Conservation (phyloP, 2,329 filamentous ascomycete genomes). For the Emmonsiellopsis sp. region DNA sequence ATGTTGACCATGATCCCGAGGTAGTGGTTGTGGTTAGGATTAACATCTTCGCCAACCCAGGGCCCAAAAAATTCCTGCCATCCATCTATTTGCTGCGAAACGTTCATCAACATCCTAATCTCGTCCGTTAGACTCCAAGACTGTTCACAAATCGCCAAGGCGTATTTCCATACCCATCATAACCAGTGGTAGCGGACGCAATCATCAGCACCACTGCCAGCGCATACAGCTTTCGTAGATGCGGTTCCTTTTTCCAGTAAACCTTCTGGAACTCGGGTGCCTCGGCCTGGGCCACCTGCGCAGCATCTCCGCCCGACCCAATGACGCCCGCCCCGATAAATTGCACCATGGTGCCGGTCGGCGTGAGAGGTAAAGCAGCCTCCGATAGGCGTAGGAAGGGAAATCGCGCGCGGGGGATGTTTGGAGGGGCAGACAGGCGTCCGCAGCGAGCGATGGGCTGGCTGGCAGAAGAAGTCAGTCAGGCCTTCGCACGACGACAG, state of each 20-base stretch:
- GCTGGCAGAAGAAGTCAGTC: no score
- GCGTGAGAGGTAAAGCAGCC: background rate
- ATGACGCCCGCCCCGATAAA: background rate
- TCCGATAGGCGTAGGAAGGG: background rate
- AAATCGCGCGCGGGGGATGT: background rate
- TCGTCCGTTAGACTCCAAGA: background rate
- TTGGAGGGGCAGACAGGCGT: background rate
- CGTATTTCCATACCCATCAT: conserved; percentile 40
- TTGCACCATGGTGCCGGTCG: background rate
- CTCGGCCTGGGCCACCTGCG: conserved; percentile 35
- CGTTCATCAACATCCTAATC: background rate
- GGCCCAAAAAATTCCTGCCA: background rate
- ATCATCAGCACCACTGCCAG: conserved; percentile 47
- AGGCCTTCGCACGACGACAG: no score
- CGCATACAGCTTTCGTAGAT: conserved; percentile 48
- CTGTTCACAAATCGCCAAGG: background rate
- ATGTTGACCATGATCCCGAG: background rate
- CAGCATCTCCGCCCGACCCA: conserved; percentile 10
- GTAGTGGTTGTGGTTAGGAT: background rate
- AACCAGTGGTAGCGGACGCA: conserved; percentile 53
- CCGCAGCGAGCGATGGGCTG: background rate
- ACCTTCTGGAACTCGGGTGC: conserved; percentile 46
- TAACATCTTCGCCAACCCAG: background rate
- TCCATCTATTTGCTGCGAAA: background rate
- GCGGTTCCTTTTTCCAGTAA: conserved; percentile 48